Base-by-base conservation (phyloP, 2,329 filamentous ascomycete genomes). In the Trichoderma pleuroti region DNA sequence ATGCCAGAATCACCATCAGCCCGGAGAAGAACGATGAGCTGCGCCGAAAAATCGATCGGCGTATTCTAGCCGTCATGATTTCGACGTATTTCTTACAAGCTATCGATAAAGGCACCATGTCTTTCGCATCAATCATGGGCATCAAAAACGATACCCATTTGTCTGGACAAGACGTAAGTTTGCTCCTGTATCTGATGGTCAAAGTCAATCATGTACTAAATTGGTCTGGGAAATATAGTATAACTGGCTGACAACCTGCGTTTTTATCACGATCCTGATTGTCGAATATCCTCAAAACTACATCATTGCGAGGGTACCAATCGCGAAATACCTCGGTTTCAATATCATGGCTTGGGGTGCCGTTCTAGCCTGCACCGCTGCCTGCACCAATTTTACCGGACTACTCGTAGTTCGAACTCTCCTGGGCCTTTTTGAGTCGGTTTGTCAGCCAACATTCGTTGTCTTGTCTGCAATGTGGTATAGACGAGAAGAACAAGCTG, bases 221-320 rank as follows among this genome's bases (percentile, higher is more conserved):
- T n/a, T 16, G n/a, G 3, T 12, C 11, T 34, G 36, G 12, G 2
- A 7, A 18, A 46, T 49, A 10, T 30, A 68, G 65, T 68, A 68
- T 26, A 68, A 49, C 28, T 68, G 65, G 65, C 12, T 68, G 26
- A 68, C 65, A 16, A 68, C 65, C 2, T 68, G 65, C 24, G 65
- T 68, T 5, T 68, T 68, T 10, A 60, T 68, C 28, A 68, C 65
- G 7, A 68, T 68, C 4, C 65, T 68, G 1, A n/a, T 68, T 18
- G 65, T 68, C 9, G 65, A 68, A 60, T 68, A 68, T 7, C 65
- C 65, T n/a, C 65, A 68, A 36, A 68, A 68, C n/a, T 60, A 60
- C 21, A 68, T 68, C 16, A 46, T 68, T 28, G 39, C 65, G 3
- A 46, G 56, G 12, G 54, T 68, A 4, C 65, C 65, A 12, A 68